phyloP scores from a whole-genome alignment of 2,329 filamentous ascomycete genomes.

The Kalmusia sp. region DNA sequence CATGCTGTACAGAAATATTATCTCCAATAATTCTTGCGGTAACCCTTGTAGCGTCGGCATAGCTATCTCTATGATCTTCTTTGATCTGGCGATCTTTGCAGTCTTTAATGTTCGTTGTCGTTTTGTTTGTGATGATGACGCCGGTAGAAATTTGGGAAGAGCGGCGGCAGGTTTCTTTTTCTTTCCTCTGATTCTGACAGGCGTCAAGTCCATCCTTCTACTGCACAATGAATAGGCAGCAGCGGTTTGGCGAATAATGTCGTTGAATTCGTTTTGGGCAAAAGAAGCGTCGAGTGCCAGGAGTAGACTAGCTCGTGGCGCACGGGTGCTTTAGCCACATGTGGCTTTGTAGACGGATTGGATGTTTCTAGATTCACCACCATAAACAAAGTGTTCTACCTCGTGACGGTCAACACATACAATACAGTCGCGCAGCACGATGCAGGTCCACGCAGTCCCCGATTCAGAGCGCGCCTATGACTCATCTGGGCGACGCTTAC shows the following conservation, averaged over 20 bases:
- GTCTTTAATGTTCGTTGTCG: slow-evolving; percentile 10
- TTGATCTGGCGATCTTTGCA: slow-evolving; percentile 20
- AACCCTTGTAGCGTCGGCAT: slow-evolving; percentile 44
- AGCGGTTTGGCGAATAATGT: slow-evolving; percentile 11
- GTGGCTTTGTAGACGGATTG: slow-evolving; percentile 28
- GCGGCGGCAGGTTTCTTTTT: slow-evolving; percentile 23
- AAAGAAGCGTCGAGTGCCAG: neutral
- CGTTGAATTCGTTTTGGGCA: neutral
- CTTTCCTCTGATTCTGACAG: slow-evolving; percentile 41
- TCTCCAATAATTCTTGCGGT: slow-evolving; percentile 44
- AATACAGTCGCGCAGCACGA: slow-evolving; percentile 41
- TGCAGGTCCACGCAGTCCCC: slow-evolving; percentile 72
- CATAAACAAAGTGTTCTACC: slow-evolving; percentile 37
- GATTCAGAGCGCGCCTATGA: slow-evolving; percentile 68
- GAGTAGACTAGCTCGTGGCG: slow-evolving; percentile 21
- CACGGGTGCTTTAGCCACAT: slow-evolving; percentile 21
- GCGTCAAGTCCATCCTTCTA: slow-evolving; percentile 42
- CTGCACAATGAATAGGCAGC: slow-evolving; percentile 31
- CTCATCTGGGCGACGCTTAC: slow-evolving; percentile 64
- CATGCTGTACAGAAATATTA: slow-evolving; percentile 45
- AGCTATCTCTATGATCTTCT: slow-evolving; percentile 22
- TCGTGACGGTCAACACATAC: neutral
- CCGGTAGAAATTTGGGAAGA: slow-evolving; percentile 8
- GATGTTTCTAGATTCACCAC: slow-evolving; percentile 28
- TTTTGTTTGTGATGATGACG: slow-evolving; percentile 16